Base-by-base conservation (phyloP, 345 rosid species). In the Euphorbia tirucalli region DNA sequence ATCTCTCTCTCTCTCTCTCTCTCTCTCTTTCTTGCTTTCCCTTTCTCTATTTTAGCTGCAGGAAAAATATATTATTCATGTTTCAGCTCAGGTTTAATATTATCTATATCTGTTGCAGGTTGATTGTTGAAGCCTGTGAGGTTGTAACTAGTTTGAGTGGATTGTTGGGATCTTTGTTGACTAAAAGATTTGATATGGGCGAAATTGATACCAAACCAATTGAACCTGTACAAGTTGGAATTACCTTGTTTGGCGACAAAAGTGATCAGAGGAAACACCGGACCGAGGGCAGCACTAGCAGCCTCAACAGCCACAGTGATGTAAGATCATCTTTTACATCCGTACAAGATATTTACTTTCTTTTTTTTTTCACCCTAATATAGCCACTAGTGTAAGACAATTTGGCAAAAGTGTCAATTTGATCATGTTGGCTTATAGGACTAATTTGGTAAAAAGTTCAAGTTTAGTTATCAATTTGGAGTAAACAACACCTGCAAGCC, bases 151-250 rank as follows among this genome's bases (percentile, higher is more conserved):
- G 48, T 30, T 44, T 11, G n/a, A n/a, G n/a, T n/a, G n/a, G n/a
- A n/a, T 14, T 56, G 7, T 70, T 44, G 32, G 68, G n/a, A 43
- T 19, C 22, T 57, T 67, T 70, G 37, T 75, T 21, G 57, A 50
- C 10, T 3, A 18, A 10, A 30, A n/a, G 5, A 25, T 50, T 31
- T 4, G 61, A 75, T 56, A 85, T 80, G 88, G 88, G 81, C 43
- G 93, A 88, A 81, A 80, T 82, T 22, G 86, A 85, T 69, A 82
- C 86, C 61, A 88, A 77, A 46, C 75, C 87, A 5, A 83, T 86
- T 14, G 85, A 86, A 48, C 71, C 85, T 1, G 90, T 86, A 41
- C 88, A 88, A 76, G 85, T 80, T 1, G 88, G 86, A 3, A 27
- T 85, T 2, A 69, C 86, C 41, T 65, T 83, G 52, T 83, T 86